phyloP scores from a whole-genome alignment of 148 eudicot genomes.

The Cornus florida region DNA sequence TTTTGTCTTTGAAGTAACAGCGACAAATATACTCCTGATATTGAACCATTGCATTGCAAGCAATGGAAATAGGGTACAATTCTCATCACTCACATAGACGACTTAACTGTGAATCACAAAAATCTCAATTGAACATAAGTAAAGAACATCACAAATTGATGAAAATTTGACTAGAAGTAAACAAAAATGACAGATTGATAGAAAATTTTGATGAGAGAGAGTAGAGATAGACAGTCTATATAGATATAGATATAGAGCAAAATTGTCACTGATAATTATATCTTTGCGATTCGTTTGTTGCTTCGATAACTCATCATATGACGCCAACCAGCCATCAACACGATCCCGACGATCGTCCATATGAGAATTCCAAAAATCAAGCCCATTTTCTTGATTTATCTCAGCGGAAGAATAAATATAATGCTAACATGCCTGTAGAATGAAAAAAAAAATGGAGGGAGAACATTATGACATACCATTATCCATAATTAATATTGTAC shows the following conservation, averaged over 20 bases:
- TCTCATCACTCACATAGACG: background rate
- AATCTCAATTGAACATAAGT: no score
- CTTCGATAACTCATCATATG: slow-evolving; percentile 82
- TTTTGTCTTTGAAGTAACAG: no score
- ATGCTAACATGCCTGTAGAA: background rate
- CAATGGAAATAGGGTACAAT: background rate
- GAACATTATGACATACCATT: background rate
- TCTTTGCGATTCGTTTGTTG: slow-evolving; percentile 74
- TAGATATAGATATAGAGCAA: no score
- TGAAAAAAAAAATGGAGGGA: no score
- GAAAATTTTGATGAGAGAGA: background rate
- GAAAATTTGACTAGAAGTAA: background rate
- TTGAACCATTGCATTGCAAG: background rate
- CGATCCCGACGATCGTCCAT: slow-evolving; percentile 77
- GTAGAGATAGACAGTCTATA: no score
- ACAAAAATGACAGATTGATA: no score
- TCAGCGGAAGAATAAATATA: background rate
- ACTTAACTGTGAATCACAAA: background rate
- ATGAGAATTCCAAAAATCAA: slow-evolving; percentile 77
- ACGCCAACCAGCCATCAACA: slow-evolving; percentile 86
- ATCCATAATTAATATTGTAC: background rate
- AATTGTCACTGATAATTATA: slow-evolving; percentile 13
- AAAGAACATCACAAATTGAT: background rate
- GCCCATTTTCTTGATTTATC: slow-evolving; percentile 51
- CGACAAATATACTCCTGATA: background rate